A percentile compares a stretch with the other conserved stretches of the same genome.
These are phyloP conservation scores for Komagataella populi DNA, from an alignment of 805 yeast genomes.

Conservation along the genomic window DNA sequence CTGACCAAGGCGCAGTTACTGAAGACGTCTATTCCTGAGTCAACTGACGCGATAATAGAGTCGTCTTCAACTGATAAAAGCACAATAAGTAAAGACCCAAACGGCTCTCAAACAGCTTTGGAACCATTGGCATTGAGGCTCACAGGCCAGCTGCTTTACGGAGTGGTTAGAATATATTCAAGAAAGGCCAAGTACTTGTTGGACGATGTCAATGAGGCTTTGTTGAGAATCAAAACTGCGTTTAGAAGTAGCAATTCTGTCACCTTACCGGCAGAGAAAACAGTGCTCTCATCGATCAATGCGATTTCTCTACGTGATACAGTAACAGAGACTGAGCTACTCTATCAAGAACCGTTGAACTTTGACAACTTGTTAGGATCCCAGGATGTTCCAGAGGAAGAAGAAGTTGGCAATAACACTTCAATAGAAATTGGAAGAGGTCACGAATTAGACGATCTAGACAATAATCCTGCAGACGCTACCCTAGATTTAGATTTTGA, in stretches of 20 bases:
- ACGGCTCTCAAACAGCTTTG: slow-evolving; percentile 7
- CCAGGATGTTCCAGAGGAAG: slow-evolving; percentile 4
- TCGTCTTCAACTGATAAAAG: slow-evolving; percentile 13
- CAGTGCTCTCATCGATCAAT: slow-evolving; percentile 45
- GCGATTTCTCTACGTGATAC: slow-evolving; percentile 61
- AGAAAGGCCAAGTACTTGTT: slow-evolving; percentile 71
- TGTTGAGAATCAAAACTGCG: slow-evolving; percentile 56
- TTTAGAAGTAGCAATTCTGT: slow-evolving; percentile 37
- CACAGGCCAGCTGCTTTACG: slow-evolving; percentile 77
- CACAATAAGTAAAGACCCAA: slow-evolving; percentile 6
- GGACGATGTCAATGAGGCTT: slow-evolving; percentile 73
- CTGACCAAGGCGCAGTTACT: slow-evolving; percentile 60
- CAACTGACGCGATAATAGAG: slow-evolving; percentile 50
- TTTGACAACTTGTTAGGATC: slow-evolving; percentile 19
- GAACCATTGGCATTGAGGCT: slow-evolving; percentile 67
- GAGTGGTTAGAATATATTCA: slow-evolving; percentile 78
- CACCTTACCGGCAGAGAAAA: slow-evolving; percentile 45
- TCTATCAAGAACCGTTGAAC: slow-evolving; percentile 48
- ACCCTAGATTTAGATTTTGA: slow-evolving; percentile 20
- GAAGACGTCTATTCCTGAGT: slow-evolving; percentile 55
- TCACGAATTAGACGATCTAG: slow-evolving; percentile 17
- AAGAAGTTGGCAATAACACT: slow-evolving; percentile 20
- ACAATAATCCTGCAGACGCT: slow-evolving; percentile 15
- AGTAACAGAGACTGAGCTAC: slow-evolving; percentile 63
- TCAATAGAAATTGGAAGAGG: slow-evolving; percentile 62